phyloP scores from a whole-genome alignment of 306 rosid species.

The Cyamopsis tetragonoloba region DNA sequence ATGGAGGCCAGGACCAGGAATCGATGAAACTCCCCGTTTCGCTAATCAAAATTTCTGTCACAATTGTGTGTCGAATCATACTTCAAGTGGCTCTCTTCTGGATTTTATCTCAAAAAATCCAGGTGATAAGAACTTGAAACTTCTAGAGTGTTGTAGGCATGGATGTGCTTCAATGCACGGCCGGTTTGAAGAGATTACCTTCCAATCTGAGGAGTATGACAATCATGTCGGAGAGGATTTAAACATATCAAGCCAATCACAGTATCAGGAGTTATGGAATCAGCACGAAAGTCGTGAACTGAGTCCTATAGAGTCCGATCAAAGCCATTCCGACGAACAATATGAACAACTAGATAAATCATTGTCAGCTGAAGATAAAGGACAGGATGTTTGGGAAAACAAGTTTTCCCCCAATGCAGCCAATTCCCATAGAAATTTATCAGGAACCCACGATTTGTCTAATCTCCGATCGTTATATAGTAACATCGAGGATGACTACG shows the following conservation, averaged over 20 bases:
- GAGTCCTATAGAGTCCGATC: constrained; percentile 63
- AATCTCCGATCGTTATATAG: constrained; percentile 26
- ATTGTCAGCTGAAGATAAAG: constrained; percentile 31
- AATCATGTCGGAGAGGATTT: constrained; percentile 40
- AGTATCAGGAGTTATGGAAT: constrained; percentile 53
- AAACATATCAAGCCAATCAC: constrained; percentile 36
- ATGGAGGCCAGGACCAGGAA: constrained; percentile 70
- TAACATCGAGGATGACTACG: constrained; percentile 34
- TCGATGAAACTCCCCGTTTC: constrained; percentile 64
- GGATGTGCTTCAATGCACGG: constrained; percentile 82
- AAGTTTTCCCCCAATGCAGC: constrained; percentile 15
- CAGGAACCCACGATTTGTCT: constrained; percentile 45
- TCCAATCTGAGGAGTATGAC: constrained; percentile 60
- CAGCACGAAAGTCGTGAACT: constrained; percentile 63
- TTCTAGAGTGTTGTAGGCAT: constrained; percentile 51
- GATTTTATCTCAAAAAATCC: constrained; percentile 42
- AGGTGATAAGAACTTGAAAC: constrained; percentile 39
- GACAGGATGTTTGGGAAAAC: constrained; percentile 29
- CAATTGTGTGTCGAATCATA: constrained; percentile 63
- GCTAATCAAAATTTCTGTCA: constrained; percentile 52
- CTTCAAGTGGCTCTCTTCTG: constrained; percentile 56
- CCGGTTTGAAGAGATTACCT: constrained; percentile 88
- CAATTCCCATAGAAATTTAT: constrained; percentile 30
- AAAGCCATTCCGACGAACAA: constrained; percentile 72
- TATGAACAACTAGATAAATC: constrained; percentile 46